Conservation (phyloP, 2,329 filamentous ascomycete genomes). For the Nigrospora oryzae region DNA sequence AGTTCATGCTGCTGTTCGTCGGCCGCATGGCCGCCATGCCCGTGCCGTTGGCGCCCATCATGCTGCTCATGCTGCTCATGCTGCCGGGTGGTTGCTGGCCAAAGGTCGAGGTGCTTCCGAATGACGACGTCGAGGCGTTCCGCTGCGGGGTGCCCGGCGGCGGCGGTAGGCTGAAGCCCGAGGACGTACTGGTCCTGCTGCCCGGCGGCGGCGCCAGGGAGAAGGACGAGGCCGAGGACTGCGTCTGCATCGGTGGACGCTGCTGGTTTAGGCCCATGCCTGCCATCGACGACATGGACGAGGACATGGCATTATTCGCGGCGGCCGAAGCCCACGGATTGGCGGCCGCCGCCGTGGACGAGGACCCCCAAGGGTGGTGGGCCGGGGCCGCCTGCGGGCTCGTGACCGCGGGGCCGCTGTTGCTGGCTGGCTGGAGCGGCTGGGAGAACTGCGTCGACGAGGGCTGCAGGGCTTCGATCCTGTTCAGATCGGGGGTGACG, state of each 20-base stretch:
- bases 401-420: slow-evolving; percentile 8
- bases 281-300: slow-evolving; percentile 30
- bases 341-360: slow-evolving; percentile 22
- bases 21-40: slow-evolving; percentile 1
- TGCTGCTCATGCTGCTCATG: slow-evolving; percentile 14
- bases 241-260: slow-evolving; percentile 22
- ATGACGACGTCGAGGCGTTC: slow-evolving; percentile 15
- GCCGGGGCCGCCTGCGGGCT: slow-evolving; percentile 27
- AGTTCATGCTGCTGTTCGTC: slow-evolving; percentile 6
- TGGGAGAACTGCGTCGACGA: slow-evolving; percentile 56
- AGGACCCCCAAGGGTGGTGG: slow-evolving; percentile 38
- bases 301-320: slow-evolving; percentile 18
- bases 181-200: slow-evolving; percentile 14
- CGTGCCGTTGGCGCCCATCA: slow-evolving; percentile 7
- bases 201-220: slow-evolving; percentile 45
- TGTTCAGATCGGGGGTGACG: slow-evolving; percentile 49
- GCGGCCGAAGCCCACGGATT: neutral
- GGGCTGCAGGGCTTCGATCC: slow-evolving; percentile 47
- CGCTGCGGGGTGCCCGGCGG: slow-evolving; percentile 28
- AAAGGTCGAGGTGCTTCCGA: slow-evolving; percentile 11
- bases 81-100: slow-evolving; percentile 2
- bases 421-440: slow-evolving; percentile 37
- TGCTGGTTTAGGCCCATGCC: slow-evolving; percentile 38
- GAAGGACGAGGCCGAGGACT: slow-evolving; percentile 37
- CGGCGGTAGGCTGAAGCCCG: slow-evolving; percentile 38